Evolutionary conservation across 169 alveolate genomes (phyloP).

Genomic region (Perkinsus chesapeaki): DNA sequence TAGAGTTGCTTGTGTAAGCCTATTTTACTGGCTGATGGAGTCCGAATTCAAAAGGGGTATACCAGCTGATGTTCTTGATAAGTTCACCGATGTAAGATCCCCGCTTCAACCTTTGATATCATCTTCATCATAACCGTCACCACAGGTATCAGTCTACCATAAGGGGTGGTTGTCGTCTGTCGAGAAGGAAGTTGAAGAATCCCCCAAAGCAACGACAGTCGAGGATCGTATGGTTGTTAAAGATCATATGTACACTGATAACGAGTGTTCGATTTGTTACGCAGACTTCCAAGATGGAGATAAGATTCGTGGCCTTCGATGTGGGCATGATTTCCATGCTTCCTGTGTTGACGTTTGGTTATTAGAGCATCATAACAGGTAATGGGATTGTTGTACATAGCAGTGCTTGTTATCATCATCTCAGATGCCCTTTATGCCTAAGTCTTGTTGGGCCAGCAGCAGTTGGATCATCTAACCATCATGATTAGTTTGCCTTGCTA

Average conservation of each 20-base stretch:
- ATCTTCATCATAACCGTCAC: neutral
- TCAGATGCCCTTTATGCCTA: neutral
- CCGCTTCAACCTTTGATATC: neutral
- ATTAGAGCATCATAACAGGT: neutral
- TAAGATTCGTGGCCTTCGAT: neutral
- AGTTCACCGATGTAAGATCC: neutral
- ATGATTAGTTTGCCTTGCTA: too few species aligned
- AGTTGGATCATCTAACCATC: too few species aligned
- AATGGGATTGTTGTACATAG: neutral
- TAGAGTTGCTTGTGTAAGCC: neutral
- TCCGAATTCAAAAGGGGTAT: slow-evolving; percentile 3
- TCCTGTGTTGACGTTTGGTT: slow-evolving; percentile 1
- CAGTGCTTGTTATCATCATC: neutral
- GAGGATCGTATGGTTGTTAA: neutral
- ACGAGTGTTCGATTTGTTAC: slow-evolving; percentile 5
- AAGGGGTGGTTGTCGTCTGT: neutral
- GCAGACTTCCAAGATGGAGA: neutral
- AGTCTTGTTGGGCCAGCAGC: neutral
- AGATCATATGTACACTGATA: neutral
- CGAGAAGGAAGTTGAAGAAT: neutral
- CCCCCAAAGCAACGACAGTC: neutral
- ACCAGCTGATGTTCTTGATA: neutral
- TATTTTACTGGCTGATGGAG: slow-evolving; percentile 3
- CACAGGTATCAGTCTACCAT: neutral
- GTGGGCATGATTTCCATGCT: slow-evolving; percentile 4